Evolutionary conservation across 352 stramenopile species (phyloP).

Genomic region (Phytophthora nicotianae): DNA sequence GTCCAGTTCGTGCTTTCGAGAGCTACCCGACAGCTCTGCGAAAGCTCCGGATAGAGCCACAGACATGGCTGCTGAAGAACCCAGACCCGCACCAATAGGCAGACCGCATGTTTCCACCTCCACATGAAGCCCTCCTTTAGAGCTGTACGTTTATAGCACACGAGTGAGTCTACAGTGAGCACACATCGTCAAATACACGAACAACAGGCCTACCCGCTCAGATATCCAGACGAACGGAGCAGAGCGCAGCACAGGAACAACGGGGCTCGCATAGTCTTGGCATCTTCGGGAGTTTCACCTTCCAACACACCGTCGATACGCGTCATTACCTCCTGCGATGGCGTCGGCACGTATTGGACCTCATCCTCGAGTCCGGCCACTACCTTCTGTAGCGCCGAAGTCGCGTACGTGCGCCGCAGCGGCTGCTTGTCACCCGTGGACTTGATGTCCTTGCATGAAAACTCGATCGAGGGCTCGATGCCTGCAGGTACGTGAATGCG

Average conservation of each 20-base stretch:
- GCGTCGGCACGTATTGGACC: constrained; percentile 54
- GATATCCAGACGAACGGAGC: constrained; percentile 44
- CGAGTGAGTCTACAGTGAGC: neutral
- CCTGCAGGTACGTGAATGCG: constrained; percentile 20
- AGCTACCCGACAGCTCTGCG: constrained; percentile 38
- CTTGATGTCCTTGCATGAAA: constrained; percentile 61
- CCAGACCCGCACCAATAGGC: constrained; percentile 90
- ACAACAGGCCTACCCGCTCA: constrained; percentile 28
- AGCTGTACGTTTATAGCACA: constrained; percentile 14
- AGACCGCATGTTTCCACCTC: constrained; percentile 57
- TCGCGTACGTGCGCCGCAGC: constrained; percentile 45
- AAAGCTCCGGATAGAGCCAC: constrained; percentile 82
- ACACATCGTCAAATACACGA: neutral
- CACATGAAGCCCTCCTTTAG: constrained; percentile 44
- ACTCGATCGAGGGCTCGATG: constrained; percentile 35
- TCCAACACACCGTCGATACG: constrained; percentile 58
- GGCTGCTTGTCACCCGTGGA: constrained; percentile 35
- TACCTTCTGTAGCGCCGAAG: constrained; percentile 38
- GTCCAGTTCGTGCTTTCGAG: constrained; percentile 36
- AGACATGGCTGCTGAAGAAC: constrained; percentile 90
- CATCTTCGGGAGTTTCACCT: constrained; percentile 47
- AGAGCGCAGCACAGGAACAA: constrained; percentile 69
- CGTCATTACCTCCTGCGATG: constrained; percentile 42
- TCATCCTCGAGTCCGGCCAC: constrained; percentile 44
- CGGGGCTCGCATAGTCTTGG: constrained; percentile 52